These are phyloP conservation scores for Conticribra guillardii DNA, from an alignment of 108 stramenopile species.

Conservation along the genomic window DNA sequence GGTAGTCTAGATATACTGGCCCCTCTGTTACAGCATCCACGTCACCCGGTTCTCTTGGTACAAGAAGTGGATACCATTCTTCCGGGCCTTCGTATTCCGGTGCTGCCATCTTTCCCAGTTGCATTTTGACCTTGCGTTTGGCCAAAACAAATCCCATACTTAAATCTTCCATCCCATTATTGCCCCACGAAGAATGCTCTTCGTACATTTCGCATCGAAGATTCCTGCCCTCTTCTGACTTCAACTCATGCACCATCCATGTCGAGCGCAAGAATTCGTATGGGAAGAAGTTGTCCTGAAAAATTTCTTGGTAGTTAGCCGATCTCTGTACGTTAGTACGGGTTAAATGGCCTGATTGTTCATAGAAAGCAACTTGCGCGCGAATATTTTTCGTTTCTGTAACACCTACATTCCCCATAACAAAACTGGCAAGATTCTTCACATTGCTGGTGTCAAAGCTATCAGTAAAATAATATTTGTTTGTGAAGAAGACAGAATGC, in stretches of 20 bases:
- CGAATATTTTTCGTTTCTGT: slow-evolving; percentile 34
- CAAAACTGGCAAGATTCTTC: slow-evolving; percentile 40
- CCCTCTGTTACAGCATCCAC: slow-evolving; percentile 31
- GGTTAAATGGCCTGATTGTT: slow-evolving; percentile 35
- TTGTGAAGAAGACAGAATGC: slow-evolving; percentile 46
- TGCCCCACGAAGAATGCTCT: slow-evolving; percentile 75
- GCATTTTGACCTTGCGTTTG: slow-evolving; percentile 39
- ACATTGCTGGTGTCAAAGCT: slow-evolving; percentile 31
- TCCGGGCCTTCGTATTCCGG: slow-evolving; percentile 34
- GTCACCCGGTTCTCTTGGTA: slow-evolving; percentile 28
- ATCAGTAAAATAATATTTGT: slow-evolving; percentile 11
- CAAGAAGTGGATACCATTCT: slow-evolving; percentile 53
- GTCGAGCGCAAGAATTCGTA: slow-evolving; percentile 47
- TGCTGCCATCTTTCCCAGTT: slow-evolving; percentile 43
- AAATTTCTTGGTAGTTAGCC: slow-evolving; percentile 42
- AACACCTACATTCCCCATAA: slow-evolving; percentile 46
- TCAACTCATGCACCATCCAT: slow-evolving; percentile 65
- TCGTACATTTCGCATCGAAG: slow-evolving; percentile 84
- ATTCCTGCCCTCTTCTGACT: slow-evolving; percentile 40
- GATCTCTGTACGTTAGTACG: slow-evolving; percentile 39
- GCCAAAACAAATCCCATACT: slow-evolving; percentile 64
- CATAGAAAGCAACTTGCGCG: slow-evolving; percentile 59
- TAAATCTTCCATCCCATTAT: slow-evolving; percentile 63
- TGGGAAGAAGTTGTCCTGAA: slow-evolving; percentile 51
- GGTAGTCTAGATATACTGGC: slow-evolving; percentile 39